Percentiles rank a stretch among this genome's conserved stretches.
Conservation (phyloP, 768 basidiomycete genomes). For the Auriscalpium vulgare region DNA sequence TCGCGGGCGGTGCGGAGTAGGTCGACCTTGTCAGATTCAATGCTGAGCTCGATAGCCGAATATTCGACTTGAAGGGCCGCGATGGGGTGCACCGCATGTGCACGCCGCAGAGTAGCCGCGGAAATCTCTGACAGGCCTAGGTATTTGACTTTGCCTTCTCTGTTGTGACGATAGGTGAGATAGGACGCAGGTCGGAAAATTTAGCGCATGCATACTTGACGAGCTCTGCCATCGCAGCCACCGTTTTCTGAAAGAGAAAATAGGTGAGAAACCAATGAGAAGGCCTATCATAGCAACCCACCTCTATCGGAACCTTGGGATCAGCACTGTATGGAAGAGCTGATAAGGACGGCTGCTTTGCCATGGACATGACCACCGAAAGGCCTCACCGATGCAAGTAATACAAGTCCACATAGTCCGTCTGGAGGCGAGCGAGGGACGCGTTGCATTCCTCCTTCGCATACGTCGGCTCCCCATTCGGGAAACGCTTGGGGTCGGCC, state of each 20-base stretch:
- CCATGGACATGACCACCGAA: conserved; percentile 9
- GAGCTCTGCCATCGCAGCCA: conserved; percentile 20
- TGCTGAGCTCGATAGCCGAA: conserved; percentile 22
- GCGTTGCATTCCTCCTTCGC: conserved; percentile 28
- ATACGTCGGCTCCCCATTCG: conserved; percentile 33
- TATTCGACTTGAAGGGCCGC: conserved; percentile 26
- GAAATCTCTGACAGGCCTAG: conserved; percentile 31
- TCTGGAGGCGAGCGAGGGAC: conserved; percentile 31
- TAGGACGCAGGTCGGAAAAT: not conserved
- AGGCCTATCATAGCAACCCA: not conserved
- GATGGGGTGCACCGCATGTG: conserved; percentile 26
- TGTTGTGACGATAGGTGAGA: conserved; percentile 1
- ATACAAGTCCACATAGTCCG: conserved; percentile 31
- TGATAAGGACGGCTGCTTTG: conserved; percentile 20
- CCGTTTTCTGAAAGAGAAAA: conserved; percentile 3
- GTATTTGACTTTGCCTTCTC: conserved; percentile 28
- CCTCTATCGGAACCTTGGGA: conserved; percentile 19
- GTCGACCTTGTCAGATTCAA: conserved; percentile 19
- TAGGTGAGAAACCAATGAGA: not conserved
- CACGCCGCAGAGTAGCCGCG: conserved; percentile 24
- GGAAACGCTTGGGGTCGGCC: conserved; percentile 12
- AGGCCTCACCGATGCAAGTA: conserved; percentile 29
- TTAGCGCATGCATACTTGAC: conserved; percentile 15
- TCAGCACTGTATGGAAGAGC: conserved; percentile 16
- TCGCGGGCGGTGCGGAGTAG: conserved; percentile 23